Percentiles rank a stretch among this genome's conserved stretches.
Evolutionary conservation across 345 rosid genomes (phyloP).

Genomic region (Eucalyptus sp.): DNA sequence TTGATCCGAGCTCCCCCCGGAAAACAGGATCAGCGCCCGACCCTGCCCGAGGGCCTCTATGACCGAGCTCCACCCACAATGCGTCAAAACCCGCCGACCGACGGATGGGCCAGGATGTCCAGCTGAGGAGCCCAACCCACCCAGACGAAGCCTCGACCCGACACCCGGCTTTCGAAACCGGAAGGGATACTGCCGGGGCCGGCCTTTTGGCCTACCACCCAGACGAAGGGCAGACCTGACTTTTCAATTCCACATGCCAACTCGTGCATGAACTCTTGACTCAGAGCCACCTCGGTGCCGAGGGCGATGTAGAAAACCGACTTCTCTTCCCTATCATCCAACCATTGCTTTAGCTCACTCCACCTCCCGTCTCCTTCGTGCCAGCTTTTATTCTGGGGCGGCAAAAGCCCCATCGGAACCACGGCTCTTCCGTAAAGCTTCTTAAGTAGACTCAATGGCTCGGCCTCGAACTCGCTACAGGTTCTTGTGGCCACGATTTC

Average conservation of each 20-base stretch:
- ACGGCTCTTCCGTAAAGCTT: too few relatives aligned
- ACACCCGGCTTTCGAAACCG: background rate
- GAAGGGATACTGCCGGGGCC: background rate
- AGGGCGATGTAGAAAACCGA: background rate
- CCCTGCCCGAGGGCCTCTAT: constrained; percentile 8
- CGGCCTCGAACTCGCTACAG: too few relatives aligned
- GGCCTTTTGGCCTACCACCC: background rate
- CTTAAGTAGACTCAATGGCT: too few relatives aligned
- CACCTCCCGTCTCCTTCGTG: too few relatives aligned
- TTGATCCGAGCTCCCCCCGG: background rate
- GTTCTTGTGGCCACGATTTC: too few relatives aligned
- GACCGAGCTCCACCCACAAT: constrained; percentile 7
- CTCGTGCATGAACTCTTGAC: constrained; percentile 1
- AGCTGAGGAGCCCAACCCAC: constrained; percentile 7
- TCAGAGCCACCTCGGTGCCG: background rate
- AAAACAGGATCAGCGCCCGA: background rate
- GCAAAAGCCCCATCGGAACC: too few relatives aligned
- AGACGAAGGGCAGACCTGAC: constrained; percentile 4
- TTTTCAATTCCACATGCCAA: constrained; percentile 3
- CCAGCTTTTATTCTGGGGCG: too few relatives aligned
- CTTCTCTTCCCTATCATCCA: too few relatives aligned
- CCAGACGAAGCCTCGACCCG: constrained; percentile 1
- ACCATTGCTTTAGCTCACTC: too few relatives aligned
- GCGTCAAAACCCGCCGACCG: constrained; percentile 19
- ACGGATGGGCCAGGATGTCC: background rate